Base-by-base conservation (phyloP, 495 filamentous ascomycete genomes). In the Penicillium lagena region DNA sequence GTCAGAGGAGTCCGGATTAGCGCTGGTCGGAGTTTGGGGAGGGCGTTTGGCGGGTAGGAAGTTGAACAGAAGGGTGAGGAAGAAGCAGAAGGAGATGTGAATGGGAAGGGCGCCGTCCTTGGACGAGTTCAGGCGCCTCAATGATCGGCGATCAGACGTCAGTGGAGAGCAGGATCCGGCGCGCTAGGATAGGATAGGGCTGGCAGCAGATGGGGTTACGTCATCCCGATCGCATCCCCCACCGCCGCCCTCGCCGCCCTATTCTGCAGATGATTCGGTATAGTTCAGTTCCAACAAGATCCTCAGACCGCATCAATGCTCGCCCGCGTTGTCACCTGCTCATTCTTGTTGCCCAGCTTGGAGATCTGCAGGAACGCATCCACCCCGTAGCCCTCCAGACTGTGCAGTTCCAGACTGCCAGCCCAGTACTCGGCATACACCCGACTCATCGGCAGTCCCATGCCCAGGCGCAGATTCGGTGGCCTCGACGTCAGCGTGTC, bases 361-460 rank as follows among this genome's bases (percentile, higher is more conserved):
- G 88, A 91, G 32, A 99, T 95, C 64, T 97, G 91, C 48, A 99
- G 63, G 60, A 97, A 99, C 1, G 87, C 91, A 68, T 99, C 93
- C n/a, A 94, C 89, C 2, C 93, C 93, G 54, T 96, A 99, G 1
- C 93, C 93, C 54, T 97, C 93, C 31, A 99, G 66, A 60, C 84
- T 95, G 62, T 97, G 93, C 47, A 97, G 57, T 59, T 96, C 89
- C 17, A 99, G 64, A 59, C 79, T 91, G 1, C 93, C 93, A 7
- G 94, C 93, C 93, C 93, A 99, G 65, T 97, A 98, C 64, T 99
- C 91, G 12, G 94, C 91, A 61, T 97, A 99, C 11, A 97, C 87
- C 47, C 89, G 79, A 49, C 88, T 94, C 72, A 97, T 85, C 0
- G 93, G 94, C 40, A 99, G 64, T 2, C 93, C 93, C 76, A 99